Evolutionary conservation across 2,329 filamentous ascomycete genomes (phyloP).

Genomic region (Penicillium sp.): DNA sequence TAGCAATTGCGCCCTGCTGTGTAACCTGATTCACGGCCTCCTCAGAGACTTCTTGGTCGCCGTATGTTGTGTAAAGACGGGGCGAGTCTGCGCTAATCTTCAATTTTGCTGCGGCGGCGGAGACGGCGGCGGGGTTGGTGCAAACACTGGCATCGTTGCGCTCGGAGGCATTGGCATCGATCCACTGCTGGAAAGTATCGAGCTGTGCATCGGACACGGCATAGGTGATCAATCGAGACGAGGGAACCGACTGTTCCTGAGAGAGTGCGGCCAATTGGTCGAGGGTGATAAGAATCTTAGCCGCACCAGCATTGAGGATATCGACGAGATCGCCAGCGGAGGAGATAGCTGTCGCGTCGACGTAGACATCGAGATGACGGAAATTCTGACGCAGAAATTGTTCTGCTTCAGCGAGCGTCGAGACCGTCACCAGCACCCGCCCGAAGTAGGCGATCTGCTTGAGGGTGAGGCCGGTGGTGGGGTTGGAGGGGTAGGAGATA

Average conservation of each 20-base stretch:
- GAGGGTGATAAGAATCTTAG: constrained; percentile 73
- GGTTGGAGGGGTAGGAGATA: constrained; percentile 39
- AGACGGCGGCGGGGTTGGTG: constrained; percentile 35
- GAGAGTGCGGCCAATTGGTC: constrained; percentile 58
- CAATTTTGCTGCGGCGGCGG: constrained; percentile 35
- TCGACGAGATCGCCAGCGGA: constrained; percentile 68
- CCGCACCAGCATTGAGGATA: constrained; percentile 77
- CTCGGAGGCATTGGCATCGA: constrained; percentile 32
- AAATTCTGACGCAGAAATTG: constrained; percentile 55
- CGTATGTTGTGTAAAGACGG: constrained; percentile 37
- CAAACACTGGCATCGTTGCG: constrained; percentile 34
- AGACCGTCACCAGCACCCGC: constrained; percentile 51
- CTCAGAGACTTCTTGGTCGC: constrained; percentile 38
- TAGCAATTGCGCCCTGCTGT: constrained; percentile 55
- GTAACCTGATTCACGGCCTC: constrained; percentile 46
- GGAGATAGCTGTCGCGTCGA: constrained; percentile 67
- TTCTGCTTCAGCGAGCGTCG: constrained; percentile 35
- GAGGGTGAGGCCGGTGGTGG: constrained; percentile 47
- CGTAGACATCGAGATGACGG: constrained; percentile 56
- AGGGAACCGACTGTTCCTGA: constrained; percentile 47
- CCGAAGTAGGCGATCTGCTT: constrained; percentile 55
- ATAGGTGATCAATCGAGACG: constrained; percentile 53
- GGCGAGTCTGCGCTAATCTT: constrained; percentile 37
- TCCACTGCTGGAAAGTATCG: constrained; percentile 37
- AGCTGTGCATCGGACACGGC: constrained; percentile 40